These are phyloP conservation scores for Picea sitchensis DNA, from an alignment of 75 land plant species.

Conservation along the genomic window DNA sequence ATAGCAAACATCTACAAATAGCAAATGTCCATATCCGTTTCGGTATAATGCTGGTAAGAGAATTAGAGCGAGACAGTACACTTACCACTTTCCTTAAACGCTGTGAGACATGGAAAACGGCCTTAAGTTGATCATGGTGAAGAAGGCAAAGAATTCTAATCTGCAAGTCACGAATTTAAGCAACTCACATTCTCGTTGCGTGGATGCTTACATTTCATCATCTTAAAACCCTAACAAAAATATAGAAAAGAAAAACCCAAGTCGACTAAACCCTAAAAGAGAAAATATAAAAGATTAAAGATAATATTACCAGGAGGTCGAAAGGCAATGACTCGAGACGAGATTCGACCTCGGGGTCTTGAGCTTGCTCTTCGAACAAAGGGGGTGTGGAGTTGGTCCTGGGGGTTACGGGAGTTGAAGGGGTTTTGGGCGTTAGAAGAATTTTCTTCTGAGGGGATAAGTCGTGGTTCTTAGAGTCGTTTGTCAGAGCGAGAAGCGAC, in stretches of 20 bases:
- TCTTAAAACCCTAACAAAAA: not conserved
- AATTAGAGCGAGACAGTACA: not conserved
- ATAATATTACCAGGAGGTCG: conserved; percentile 65
- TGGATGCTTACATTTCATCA: not conserved
- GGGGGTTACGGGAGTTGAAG: conserved; percentile 50
- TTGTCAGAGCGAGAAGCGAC: not conserved
- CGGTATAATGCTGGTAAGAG: not conserved
- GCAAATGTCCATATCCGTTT: not conserved
- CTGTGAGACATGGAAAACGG: conserved; percentile 81
- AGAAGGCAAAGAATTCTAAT: conserved; percentile 82
- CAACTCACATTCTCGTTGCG: not conserved
- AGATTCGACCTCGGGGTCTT: conserved; percentile 45
- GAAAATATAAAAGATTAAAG: too few species aligned
- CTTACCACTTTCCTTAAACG: conserved; percentile 77
- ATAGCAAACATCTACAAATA: not conserved
- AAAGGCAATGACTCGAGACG: conserved; percentile 77
- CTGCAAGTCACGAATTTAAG: conserved; percentile 23
- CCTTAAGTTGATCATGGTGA: conserved; percentile 82
- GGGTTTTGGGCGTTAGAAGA: conserved; percentile 27
- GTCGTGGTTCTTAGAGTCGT: not conserved
- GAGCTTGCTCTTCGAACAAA: not conserved
- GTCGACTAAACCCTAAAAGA: not conserved
- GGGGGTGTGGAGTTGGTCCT: conserved; percentile 22
- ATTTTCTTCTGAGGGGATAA: conserved; percentile 37
- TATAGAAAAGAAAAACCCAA: not conserved